Base-by-base conservation (phyloP, 306 rosid genomes). In the Comarum palustre region DNA sequence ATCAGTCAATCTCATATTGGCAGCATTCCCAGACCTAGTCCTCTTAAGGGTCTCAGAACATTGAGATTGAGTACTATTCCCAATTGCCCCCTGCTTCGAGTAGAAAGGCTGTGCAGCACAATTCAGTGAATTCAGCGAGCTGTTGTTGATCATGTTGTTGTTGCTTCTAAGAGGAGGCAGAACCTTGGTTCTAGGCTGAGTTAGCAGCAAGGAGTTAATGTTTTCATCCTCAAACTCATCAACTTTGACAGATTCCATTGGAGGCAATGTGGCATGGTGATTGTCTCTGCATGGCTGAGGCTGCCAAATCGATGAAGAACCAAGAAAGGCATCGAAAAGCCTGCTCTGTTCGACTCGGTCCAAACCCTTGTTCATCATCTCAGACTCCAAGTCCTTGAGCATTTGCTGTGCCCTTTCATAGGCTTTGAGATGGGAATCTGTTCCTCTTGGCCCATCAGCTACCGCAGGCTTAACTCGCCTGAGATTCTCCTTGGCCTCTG, bases 231-330 rank as follows among this genome's bases (percentile, higher is more conserved):
- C 86, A 52, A 86, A 91, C 8, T 86, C 88, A 66, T 87, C 92
- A 15, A 55, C 24, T 62, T 75, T 79, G 25, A 24, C 32, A 39
- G 84, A 71, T 63, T 75, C 74, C 39, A 75, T 42, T 15, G 76
- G 20, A 8, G 85, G 82, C 50, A 82, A 46, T 65, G 71, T 82
- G 50, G 83, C 63, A 1, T 86, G 83, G 52, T 95, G 96, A 11
- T 87, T 82, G 62, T 95, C 99, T 77, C 84, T 92, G 83, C 99
- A 95, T 77, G 99, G 99, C 71, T 90, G 97, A 77, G 99, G 99
- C 68, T 95, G 99, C 99, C 99, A 95, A 12, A 95, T 90, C 5
- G 97, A 91, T 11, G 99, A 95, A 11, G 99, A 91, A n/a, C 99
- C 97, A 1, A 95, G 89, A 60, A 91, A 88, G 32, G 97, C 87